These are phyloP conservation scores for Huntiella bhutanensis DNA, from an alignment of 2,329 filamentous ascomycete genomes.

Conservation along the genomic window DNA sequence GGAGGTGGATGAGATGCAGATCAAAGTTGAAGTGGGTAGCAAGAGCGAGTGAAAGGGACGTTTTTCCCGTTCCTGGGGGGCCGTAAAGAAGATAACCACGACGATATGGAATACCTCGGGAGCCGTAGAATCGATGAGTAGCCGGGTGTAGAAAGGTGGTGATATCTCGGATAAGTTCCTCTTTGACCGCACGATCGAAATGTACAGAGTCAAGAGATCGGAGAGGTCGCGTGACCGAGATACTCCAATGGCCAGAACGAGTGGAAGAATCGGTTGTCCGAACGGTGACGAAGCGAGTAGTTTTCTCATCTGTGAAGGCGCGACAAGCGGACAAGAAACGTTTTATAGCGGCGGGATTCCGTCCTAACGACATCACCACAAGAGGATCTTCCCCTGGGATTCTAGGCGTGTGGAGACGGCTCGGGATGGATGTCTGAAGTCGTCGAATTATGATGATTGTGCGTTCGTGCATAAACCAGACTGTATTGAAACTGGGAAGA, in stretches of 20 bases:
- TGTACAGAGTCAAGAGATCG: slow-evolving; percentile 60
- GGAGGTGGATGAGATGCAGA: slow-evolving; percentile 43
- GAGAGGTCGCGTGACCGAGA: slow-evolving; percentile 34
- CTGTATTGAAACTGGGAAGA: slow-evolving; percentile 21
- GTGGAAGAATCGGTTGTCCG: slow-evolving; percentile 16
- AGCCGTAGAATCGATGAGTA: slow-evolving; percentile 55
- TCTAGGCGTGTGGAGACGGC: neutral
- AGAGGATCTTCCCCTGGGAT: slow-evolving; percentile 18
- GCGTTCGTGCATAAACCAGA: slow-evolving; percentile 19
- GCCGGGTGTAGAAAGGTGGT: slow-evolving; percentile 59
- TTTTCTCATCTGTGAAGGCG: slow-evolving; percentile 19
- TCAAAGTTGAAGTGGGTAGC: slow-evolving; percentile 47
- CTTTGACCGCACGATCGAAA: slow-evolving; percentile 47
- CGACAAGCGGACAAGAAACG: slow-evolving; percentile 17
- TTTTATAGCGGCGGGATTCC: slow-evolving; percentile 18
- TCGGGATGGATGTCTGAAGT: slow-evolving; percentile 15
- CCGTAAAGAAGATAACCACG: slow-evolving; percentile 64
- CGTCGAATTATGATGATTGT: slow-evolving; percentile 21
- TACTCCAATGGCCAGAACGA: slow-evolving; percentile 18
- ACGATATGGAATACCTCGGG: slow-evolving; percentile 55
- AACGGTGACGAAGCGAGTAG: slow-evolving; percentile 20
- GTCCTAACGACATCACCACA: slow-evolving; percentile 22
- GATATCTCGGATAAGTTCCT: slow-evolving; percentile 48
- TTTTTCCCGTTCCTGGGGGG: slow-evolving; percentile 57
- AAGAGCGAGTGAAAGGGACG: slow-evolving; percentile 44